These are phyloP conservation scores for Tetrahymena elliotti DNA, from an alignment of 73 alveolate species.

Conservation along the genomic window DNA sequence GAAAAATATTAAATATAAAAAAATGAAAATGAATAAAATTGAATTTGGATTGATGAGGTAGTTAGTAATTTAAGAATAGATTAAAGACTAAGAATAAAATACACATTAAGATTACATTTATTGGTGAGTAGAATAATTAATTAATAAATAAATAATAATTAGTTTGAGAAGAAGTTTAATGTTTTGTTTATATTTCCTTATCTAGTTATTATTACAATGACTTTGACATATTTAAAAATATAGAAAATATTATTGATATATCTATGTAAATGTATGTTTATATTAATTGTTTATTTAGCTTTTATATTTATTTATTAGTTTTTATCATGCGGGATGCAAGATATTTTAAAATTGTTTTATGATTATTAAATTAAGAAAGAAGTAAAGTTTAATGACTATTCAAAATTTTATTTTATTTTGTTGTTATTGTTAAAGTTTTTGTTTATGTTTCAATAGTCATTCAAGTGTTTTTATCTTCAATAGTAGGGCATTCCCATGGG, in stretches of 20 bases:
- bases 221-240: background rate
- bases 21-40: too few species aligned
- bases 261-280: background rate
- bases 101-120: background rate
- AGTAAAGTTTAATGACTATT: background rate
- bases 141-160: background rate
- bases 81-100: background rate
- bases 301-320: too few species aligned
- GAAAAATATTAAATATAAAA: too few species aligned
- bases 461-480: background rate
- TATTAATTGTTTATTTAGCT: background rate
- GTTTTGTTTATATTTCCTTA: background rate
- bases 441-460: background rate
- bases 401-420: too few species aligned
- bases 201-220: background rate
- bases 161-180: background rate
- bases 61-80: background rate
- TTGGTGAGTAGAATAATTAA: background rate
- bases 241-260: background rate
- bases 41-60: background rate
- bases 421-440: background rate
- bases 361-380: background rate
- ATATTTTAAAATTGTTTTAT: background rate
- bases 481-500: background rate
- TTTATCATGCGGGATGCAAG: background rate